Evolutionary conservation across 148 eudicot genomes (phyloP), one percentile per base, ranked within the genome.

Genomic region (Chenopodium quinoa): DNA sequence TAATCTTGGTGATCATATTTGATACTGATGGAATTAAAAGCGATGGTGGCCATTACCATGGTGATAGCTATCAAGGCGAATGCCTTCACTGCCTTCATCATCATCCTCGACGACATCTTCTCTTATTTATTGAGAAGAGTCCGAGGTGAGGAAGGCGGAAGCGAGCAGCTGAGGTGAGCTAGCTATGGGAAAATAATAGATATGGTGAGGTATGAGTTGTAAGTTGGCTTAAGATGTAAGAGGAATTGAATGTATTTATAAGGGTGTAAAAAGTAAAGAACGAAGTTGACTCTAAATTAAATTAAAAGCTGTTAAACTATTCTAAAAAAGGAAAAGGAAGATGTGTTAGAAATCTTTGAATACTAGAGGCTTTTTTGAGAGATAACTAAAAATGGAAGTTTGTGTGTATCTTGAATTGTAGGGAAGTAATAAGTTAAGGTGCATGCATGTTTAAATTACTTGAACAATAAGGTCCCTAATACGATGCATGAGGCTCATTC

Each of bases 51-150:
- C 10, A 82, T 52, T 12, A 86, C 83, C 84, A 88, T 78, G 66
- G 84, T 75, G 2, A 86, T 83, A 46, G 89, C 83, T 75, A 86
- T 9, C 66, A 86, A 54, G 82, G 88, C 44, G 75, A 87, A 13
- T 54, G 78, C 52, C 78, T 71, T 71, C 25, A 77, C 82, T 32
- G 82, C 76, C 27, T 40, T 60, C 80, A 69, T 79, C 80, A 78
- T 86, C 66, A 31, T 83, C 9, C 71, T 66, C 13, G 69, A 29
- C 12, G 71, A 48, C 75, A 37, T 79, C 14, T 63, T 20, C 8
- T 40, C 8, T 40, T 40, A 40, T 7, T n/a, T 17, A 13, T 68
- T 8, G 14, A 14, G 63, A 58, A 16, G 6, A 20, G 2, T 58
- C 7, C 19, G 17, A 19, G 13, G 44, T 31, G 56, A 65, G 31